These are phyloP conservation scores for Suillus plorans DNA, from an alignment of 768 basidiomycete species.

Conservation along the genomic window DNA sequence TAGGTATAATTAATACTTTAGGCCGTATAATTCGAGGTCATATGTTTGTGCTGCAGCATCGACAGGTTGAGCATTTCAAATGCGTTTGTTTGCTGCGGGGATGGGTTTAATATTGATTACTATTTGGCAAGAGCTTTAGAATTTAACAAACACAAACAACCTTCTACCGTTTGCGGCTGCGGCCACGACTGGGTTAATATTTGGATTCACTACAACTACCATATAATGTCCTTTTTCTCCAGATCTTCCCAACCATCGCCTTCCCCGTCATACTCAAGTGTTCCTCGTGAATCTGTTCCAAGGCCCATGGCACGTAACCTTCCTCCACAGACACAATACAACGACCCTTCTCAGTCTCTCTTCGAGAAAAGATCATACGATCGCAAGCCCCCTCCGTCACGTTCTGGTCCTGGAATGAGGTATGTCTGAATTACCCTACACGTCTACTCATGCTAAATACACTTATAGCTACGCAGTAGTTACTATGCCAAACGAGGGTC, in stretches of 20 bases:
- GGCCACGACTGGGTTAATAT: no score
- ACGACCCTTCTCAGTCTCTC: conserved; percentile 47
- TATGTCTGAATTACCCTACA: conserved; percentile 4
- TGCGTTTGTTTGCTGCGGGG: no score
- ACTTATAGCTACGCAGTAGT: conserved; percentile 53
- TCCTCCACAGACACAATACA: conserved; percentile 48
- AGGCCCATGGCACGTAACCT: conserved; percentile 36
- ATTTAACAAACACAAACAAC: conserved; percentile 1
- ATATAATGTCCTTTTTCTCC: conserved; percentile 43
- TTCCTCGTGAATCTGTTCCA: conserved; percentile 39
- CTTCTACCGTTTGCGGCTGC: neutral
- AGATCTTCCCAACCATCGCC: conserved; percentile 31
- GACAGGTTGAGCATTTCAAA: no score
- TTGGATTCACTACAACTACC: no score
- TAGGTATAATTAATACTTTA: neutral
- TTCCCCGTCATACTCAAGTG: conserved; percentile 41
- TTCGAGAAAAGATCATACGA: conserved; percentile 51
- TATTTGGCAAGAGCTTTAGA: neutral
- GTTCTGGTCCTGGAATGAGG: conserved; percentile 26
- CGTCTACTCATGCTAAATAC: neutral
- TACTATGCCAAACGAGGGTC: conserved; percentile 57
- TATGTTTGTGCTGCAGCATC: no score
- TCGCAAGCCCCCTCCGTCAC: conserved; percentile 39
- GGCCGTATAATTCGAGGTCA: neutral
- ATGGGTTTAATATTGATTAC: neutral